phyloP scores from a whole-genome alignment of 352 stramenopile genomes.

The Globisporangium perplexum region DNA sequence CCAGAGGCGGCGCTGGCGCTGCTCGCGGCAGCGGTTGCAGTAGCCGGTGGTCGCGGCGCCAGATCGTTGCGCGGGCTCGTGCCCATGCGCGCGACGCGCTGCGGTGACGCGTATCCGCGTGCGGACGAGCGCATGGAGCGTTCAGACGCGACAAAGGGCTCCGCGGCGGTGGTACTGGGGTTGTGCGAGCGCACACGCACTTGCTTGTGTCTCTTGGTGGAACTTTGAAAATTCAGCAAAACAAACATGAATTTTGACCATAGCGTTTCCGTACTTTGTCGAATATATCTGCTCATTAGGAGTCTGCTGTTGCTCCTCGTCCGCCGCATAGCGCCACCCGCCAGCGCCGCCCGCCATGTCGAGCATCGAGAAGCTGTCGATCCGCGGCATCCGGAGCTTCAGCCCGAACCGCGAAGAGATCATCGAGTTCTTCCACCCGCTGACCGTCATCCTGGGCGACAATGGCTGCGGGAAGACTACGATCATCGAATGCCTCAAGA shows the following conservation, averaged over 20 bases:
- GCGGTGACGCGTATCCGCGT: conserved; percentile 6
- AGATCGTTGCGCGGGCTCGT: conserved; percentile 28
- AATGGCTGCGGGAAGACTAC: conserved; percentile 99
- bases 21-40: background rate
- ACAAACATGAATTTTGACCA: no score
- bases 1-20: conserved; percentile 3
- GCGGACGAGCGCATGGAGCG: conserved; percentile 5
- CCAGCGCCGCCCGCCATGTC: no score
- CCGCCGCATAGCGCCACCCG: no score
- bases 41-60: conserved; percentile 10
- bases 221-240: no score
- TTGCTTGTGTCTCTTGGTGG: no score
- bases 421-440: conserved; percentile 98
- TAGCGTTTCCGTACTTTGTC: no score
- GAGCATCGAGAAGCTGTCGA: conserved; percentile 98
- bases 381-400: conserved; percentile 98
- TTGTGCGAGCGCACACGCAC: no score
- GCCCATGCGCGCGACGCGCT: conserved; percentile 2
- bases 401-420: conserved; percentile 92
- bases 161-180: no score
- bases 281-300: background rate
- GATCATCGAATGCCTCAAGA: conserved; percentile 99
- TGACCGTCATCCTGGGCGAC: conserved; percentile 97
- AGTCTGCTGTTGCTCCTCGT: no score
- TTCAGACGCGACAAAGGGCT: no score